Percentiles rank a stretch among this genome's conserved stretches.
These are phyloP conservation scores for Lippia alba DNA, from an alignment of 305 asterid genomes.

Conservation along the genomic window DNA sequence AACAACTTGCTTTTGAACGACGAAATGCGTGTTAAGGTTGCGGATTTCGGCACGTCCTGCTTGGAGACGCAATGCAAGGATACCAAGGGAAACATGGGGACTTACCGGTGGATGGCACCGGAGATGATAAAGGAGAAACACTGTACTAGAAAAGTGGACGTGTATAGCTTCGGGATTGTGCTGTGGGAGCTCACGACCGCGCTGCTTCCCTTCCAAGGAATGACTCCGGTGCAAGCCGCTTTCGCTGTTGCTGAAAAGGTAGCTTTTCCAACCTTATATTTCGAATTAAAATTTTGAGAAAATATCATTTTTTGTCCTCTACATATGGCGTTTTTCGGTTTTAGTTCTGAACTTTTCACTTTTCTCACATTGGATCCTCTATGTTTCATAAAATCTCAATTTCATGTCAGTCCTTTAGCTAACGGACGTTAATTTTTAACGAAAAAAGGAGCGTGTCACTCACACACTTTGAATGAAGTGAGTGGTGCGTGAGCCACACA, in stretches of 20 bases:
- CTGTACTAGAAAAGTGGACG: conserved; percentile 85
- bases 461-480: no score
- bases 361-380: no score
- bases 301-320: no score
- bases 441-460: no score
- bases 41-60: conserved; percentile 92
- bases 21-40: conserved; percentile 94
- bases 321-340: no score
- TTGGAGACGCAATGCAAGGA: conserved; percentile 79
- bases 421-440: no score
- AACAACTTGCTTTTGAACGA: conserved; percentile 84
- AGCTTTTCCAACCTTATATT: neutral
- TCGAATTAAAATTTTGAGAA: no score
- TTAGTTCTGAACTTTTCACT: no score
- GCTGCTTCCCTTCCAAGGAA: conserved; percentile 90
- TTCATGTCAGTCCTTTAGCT: no score
- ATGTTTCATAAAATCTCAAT: no score
- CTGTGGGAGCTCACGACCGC: conserved; percentile 95
- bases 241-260: conserved; percentile 96
- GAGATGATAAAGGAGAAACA: conserved; percentile 90
- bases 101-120: conserved; percentile 98
- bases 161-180: conserved; percentile 88
- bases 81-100: conserved; percentile 90
- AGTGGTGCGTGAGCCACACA: no score
- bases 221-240: conserved; percentile 97